Percentiles rank a stretch among this genome's conserved stretches.
Evolutionary conservation across 164 flowering plant species (phyloP).

Genomic region (Kingdonia uniflora): DNA sequence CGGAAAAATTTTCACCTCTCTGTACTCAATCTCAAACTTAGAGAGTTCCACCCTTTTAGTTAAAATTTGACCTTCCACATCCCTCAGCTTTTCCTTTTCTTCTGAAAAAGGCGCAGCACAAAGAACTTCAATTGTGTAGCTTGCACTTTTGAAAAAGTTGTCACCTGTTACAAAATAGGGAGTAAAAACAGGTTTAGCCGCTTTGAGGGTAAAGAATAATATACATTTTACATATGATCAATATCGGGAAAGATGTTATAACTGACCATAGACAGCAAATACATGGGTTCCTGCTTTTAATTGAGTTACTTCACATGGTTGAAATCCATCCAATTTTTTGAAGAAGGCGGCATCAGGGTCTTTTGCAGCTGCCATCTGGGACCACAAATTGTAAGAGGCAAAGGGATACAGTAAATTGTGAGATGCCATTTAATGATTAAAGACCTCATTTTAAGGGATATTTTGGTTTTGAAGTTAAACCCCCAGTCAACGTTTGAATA

Average conservation of each 20-base stretch:
- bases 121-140: constrained; percentile 77
- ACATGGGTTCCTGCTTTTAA: constrained; percentile 85
- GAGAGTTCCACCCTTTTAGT: constrained; percentile 77
- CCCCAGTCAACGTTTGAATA: too few relatives aligned
- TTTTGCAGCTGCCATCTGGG: constrained; percentile 67
- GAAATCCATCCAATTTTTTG: constrained; percentile 87
- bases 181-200: too few relatives aligned
- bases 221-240: too few relatives aligned
- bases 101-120: constrained; percentile 66
- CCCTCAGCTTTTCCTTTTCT: constrained; percentile 68
- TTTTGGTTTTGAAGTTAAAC: too few relatives aligned
- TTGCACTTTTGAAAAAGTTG: constrained; percentile 87
- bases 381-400: constrained; percentile 6
- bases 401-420: neutral
- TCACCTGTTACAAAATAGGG: constrained; percentile 44
- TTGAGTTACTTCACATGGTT: constrained; percentile 89
- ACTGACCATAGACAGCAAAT: constrained; percentile 97
- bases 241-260: constrained; percentile 1
- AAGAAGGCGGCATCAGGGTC: constrained; percentile 92
- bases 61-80: constrained; percentile 75
- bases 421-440: too few relatives aligned
- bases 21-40: constrained; percentile 84
- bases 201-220: too few relatives aligned
- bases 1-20: constrained; percentile 45
- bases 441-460: too few relatives aligned